Base-by-base conservation (phyloP, 1,284 basidiomycete genomes). In the Trametes hirsuta region DNA sequence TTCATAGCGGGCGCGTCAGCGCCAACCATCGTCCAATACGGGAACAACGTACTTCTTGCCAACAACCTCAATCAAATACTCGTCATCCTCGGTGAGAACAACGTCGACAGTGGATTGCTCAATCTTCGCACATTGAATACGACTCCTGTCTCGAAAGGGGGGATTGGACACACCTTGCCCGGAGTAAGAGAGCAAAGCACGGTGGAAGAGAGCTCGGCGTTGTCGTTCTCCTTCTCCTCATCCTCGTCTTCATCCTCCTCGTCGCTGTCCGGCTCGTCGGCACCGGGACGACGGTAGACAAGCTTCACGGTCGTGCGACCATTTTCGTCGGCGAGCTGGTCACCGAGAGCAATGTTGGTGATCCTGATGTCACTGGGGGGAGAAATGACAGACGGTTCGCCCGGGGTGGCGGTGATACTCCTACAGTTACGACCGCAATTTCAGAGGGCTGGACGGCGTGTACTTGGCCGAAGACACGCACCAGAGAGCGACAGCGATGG, bases 281-380 rank as follows among this genome's bases (percentile, higher is more conserved):
- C 62, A 24, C 70, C 66, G 35, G 81, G 76, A 21, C 72, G 71
- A 54, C 73, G 76, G 77, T 93, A 93, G 51, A 83, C 82, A 66
- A 98, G 81, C 77, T 93, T 95, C 70, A 97, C 79, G 58, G 90
- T 86, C 11, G 93, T 90, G 65, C 94, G 83, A 39, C 85, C 86
- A 48, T 80, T 78, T 55, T 79, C 71, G 72, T 92, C 87, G 40
- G 74, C 78, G 61, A 96, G 80, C 66, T 85, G 81, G 66, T 93
- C 90, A 55, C 88, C 90, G 52, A 96, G 85, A 8, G 93, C 85
- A 55, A 90, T 86, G 75, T 94, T 95, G 72, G 93, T 94, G 75
- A 97, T 86, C 70, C 83, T 82, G 70, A 97, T 78, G 76, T 95
- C 92, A 45, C 82, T 81, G 62, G 84, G 81, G 55, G 93, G 86